Base-by-base conservation (phyloP, 164 flowering plant species). In the Euptelea pleiosperma region DNA sequence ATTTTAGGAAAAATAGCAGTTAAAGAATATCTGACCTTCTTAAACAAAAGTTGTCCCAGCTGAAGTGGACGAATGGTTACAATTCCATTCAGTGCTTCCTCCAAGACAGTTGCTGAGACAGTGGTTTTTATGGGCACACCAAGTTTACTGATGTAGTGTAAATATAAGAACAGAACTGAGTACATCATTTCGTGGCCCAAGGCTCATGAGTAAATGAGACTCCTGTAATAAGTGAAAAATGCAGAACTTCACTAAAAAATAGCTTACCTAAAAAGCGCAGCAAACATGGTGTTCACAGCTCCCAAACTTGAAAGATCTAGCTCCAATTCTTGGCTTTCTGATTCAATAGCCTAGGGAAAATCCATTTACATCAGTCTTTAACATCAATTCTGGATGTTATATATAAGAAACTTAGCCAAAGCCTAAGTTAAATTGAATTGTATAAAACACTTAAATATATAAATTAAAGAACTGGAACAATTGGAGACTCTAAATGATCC, bases 51-150 rank as follows among this genome's bases (percentile, higher is more conserved):
- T 54, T 77, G 84, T 5, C 97, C 93, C 25, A 86, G 61, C 31
- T 62, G 70, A 71, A 93, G 96, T 48, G 82, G 77, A 25, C 70
- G 73, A 58, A 83, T 52, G 7, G 78, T 70, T 47, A 90, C 85
- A 31, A 55, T 30, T 9, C 99, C 97, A 79, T 85, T 83, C 43
- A 86, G 74, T 45, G 99, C 97, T 79, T 93, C 97, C 75, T 93
- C 99, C 77, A 93, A 73, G 55, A 93, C 76, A 60, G 86, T 83
- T 58, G 97, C 93, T 16, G 99, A 86, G 24, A 93, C 93, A 31
- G 97, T 83, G 8, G 97, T 93, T 79, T 88, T 90, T 43, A 93
- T 93, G 30, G 97, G 97, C 29, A 93, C 97, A 36, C 99, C 99
- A 52, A 93, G 97, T 74, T 93, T 88, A 73, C 99, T 90, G 54